Evolutionary conservation across 2,329 filamentous ascomycete genomes (phyloP).

Genomic region (Sporothrix pseudoabietina): DNA sequence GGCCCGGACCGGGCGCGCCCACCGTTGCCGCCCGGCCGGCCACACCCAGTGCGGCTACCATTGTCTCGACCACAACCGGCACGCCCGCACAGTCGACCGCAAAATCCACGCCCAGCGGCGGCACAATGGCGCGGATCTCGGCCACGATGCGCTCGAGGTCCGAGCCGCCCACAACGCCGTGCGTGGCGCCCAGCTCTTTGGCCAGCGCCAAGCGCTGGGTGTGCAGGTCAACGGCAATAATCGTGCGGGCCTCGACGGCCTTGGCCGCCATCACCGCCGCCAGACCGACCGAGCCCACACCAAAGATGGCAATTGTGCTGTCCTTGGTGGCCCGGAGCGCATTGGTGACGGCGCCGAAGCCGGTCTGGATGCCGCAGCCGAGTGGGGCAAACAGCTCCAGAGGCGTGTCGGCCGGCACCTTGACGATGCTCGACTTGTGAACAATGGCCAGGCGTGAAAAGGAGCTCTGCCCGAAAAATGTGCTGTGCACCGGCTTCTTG

Average conservation of each 20-base stretch:
- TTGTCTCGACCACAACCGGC: constrained; percentile 48
- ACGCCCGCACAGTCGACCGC: constrained; percentile 42
- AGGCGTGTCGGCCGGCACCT: constrained; percentile 33
- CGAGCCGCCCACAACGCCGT: background rate
- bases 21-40: constrained; percentile 38
- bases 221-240: constrained; percentile 3
- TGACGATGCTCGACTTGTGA: constrained; percentile 40
- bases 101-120: constrained; percentile 39
- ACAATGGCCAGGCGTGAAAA: constrained; percentile 41
- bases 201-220: background rate
- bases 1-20: constrained; percentile 36
- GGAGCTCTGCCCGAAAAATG: constrained; percentile 44
- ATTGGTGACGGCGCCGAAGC: constrained; percentile 43
- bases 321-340: constrained; percentile 38
- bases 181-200: constrained; percentile 9
- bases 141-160: background rate
- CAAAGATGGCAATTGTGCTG: constrained; percentile 41
- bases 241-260: background rate
- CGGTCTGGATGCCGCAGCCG: constrained; percentile 45
- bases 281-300: constrained; percentile 44
- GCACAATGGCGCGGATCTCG: constrained; percentile 38
- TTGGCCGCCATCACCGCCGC: constrained; percentile 36
- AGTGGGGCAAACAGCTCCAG: constrained; percentile 42
- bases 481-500: constrained; percentile 32
- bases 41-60: constrained; percentile 50